These are phyloP conservation scores for Avena sativa DNA, from an alignment of 176 grass and related monocot species.

Conservation along the genomic window DNA sequence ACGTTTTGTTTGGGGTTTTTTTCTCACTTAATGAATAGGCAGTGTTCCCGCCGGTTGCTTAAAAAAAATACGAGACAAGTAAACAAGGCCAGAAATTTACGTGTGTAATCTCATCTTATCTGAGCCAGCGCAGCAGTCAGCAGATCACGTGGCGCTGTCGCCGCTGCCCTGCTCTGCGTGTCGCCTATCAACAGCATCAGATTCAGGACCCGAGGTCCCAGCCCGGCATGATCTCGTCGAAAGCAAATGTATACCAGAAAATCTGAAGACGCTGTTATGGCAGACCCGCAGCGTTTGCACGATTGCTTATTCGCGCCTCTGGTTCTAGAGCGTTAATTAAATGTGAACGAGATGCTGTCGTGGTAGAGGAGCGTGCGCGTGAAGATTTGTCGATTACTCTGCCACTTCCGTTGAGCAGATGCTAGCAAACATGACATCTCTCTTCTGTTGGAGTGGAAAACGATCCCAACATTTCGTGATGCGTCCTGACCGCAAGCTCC, in stretches of 20 bases:
- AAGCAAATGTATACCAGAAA: neutral
- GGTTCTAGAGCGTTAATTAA: neutral
- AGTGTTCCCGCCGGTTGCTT: no score
- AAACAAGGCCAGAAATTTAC: no score
- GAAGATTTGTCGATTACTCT: neutral
- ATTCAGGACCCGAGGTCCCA: neutral
- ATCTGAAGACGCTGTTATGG: neutral
- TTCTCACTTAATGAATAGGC: no score
- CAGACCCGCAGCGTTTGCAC: neutral
- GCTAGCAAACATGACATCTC: neutral
- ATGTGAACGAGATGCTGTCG: neutral
- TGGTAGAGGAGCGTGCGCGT: neutral
- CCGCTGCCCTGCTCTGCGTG: neutral
- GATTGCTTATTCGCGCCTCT: neutral
- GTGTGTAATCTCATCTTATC: slow-evolving; percentile 11
- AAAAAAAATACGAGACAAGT: no score
- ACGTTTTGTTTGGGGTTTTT: no score
- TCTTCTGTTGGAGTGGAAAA: neutral
- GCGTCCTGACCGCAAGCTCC: neutral
- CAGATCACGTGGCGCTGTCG: neutral
- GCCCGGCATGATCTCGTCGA: neutral
- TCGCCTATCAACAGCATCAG: neutral
- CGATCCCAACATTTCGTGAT: neutral
- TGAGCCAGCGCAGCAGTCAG: neutral
- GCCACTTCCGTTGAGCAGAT: neutral